Conservation (phyloP, 2,329 filamentous ascomycete species). For the Ceratocystis destructans region DNA sequence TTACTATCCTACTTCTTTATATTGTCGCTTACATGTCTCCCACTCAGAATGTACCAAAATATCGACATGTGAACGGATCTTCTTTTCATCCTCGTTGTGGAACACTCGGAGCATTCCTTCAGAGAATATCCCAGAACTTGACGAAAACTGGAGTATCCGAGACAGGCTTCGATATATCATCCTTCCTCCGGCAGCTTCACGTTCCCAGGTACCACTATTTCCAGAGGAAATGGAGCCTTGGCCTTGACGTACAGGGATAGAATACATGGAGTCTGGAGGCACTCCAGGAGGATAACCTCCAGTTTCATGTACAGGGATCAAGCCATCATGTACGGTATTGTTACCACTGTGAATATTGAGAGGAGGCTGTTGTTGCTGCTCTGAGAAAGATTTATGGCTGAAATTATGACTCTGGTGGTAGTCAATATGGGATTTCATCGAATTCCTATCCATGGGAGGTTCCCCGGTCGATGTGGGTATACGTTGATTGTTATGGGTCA, state of each 20-base stretch:
- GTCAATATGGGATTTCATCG: background rate
- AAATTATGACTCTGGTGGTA: background rate
- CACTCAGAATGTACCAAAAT: background rate
- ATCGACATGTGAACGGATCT: background rate
- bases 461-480: background rate
- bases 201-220: background rate
- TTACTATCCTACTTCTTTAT: background rate
- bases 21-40: background rate
- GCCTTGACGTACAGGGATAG: background rate
- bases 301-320: background rate
- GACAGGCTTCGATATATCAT: conserved; percentile 5
- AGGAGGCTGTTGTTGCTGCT: background rate
- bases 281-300: background rate
- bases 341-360: too few relatives aligned
- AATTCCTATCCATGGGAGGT: background rate
- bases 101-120: conserved; percentile 4
- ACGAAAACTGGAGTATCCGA: background rate
- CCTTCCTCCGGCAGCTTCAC: conserved; percentile 4
- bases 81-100: background rate
- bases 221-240: background rate
- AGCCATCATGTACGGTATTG: background rate
- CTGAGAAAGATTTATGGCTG: too few relatives aligned
- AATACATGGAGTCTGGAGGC: background rate
- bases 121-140: background rate
- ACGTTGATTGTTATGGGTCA: too few relatives aligned